These are phyloP conservation scores for Leptodermis oblonga DNA, from an alignment of 257 asterid genomes.

Conservation along the genomic window DNA sequence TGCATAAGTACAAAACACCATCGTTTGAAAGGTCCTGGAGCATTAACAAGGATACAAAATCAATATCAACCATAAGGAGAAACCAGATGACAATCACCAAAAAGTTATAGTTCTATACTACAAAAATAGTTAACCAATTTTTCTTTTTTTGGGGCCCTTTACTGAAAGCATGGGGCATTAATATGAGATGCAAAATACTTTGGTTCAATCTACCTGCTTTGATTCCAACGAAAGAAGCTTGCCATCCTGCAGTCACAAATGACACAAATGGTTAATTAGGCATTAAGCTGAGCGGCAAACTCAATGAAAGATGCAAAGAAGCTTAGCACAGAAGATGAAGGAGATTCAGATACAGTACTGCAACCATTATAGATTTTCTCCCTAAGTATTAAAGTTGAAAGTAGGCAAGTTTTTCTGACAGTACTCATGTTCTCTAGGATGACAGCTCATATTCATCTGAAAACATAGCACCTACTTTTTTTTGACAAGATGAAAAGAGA, in stretches of 20 bases:
- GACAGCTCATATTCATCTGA: background rate
- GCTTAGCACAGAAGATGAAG: background rate
- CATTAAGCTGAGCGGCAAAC: background rate
- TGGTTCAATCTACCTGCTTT: constrained; percentile 57
- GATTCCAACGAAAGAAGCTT: constrained; percentile 61
- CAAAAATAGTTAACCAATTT: background rate
- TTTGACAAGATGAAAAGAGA: background rate
- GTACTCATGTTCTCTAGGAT: background rate
- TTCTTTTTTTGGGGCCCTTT: background rate
- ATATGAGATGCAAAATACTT: background rate
- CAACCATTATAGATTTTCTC: background rate
- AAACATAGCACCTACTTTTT: background rate
- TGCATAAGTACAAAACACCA: constrained; percentile 71
- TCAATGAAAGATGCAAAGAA: background rate
- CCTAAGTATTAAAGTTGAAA: background rate
- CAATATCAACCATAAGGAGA: constrained; percentile 5
- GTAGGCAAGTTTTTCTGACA: background rate
- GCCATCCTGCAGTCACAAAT: constrained; percentile 55
- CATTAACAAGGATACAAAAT: constrained; percentile 14
- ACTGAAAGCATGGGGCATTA: no score
- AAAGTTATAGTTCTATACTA: background rate
- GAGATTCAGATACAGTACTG: background rate
- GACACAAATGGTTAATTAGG: constrained; percentile 4
- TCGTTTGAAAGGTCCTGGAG: constrained; percentile 63
- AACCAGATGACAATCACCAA: background rate